Base-by-base conservation (phyloP, 1,139 yeast species). In the Kodamaea ohmeri region DNA sequence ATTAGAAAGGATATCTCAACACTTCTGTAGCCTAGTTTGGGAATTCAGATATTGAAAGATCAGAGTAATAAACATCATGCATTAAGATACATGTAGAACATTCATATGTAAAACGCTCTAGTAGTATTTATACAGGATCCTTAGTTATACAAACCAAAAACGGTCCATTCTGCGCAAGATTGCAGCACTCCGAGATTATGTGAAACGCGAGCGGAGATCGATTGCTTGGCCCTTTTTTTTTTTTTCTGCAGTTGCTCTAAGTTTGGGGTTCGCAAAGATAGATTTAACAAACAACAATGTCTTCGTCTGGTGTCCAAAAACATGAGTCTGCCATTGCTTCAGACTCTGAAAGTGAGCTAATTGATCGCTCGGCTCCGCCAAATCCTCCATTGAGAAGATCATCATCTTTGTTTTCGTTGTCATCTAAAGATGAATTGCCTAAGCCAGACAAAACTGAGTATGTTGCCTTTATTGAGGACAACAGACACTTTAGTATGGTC, bases 361-460 rank as follows among this genome's bases (percentile, higher is more conserved):
- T 51, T 22, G 71, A 65, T 32, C 51, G 52, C 22, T 39, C 47
- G 14, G 53, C 57, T 4, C 47, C 46, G 19, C 56, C 58, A 4
- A 43, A 45, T 30, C 65, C 65, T 7, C 51, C 58, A 12, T 55
- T 70, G 29, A 63, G 76, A 52, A 58, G 77, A 48, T 65, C 73
- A 14, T 67, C 74, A 16, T 67, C 74, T 21, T 44, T 58, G 45
- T 52, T 52, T 36, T 49, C 53, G 19, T 27, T 37, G 17, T 43
- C 46, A 34, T 49, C 47, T 20, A 61, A 68, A 44, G 56, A 62
- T 35, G 65, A 63, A 3, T 59, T 68, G 40, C 75, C 75, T 15
- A 60, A 83, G 41, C 89, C 89, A 6, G 88, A 83, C 48, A 83
- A 80, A 48, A 73, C 73, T 27, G 96, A 87, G 56, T 83, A 86